Evolutionary conservation across 768 basidiomycete genomes (phyloP).

Genomic region (Kondoa subrosea): DNA sequence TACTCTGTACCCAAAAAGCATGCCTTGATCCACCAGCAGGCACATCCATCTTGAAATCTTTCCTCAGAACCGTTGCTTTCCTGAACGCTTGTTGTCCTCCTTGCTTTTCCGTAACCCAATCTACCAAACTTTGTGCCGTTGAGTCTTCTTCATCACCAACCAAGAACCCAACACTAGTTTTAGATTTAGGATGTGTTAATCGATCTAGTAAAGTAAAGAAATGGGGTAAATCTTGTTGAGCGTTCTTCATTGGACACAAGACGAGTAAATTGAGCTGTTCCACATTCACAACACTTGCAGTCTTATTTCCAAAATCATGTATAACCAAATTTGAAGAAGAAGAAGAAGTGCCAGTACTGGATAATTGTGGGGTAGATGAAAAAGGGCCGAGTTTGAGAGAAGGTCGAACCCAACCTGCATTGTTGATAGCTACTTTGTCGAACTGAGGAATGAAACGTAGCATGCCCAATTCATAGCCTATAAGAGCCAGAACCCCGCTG

Average conservation of each 20-base stretch:
- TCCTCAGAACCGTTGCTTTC: conserved; percentile 13
- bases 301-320: background rate
- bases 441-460: conserved; percentile 16
- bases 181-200: conserved; percentile 10
- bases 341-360: background rate
- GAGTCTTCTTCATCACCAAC: conserved; percentile 19
- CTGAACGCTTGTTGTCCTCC: background rate
- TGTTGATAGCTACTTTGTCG: conserved; percentile 11
- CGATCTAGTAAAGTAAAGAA: conserved; percentile 14
- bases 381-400: background rate
- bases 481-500: background rate
- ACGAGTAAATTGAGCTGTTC: conserved; percentile 19
- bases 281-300: background rate
- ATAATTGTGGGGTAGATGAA: too few relatives aligned
- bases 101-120: conserved; percentile 9
- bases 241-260: conserved; percentile 18
- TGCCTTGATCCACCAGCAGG: conserved; percentile 11
- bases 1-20: conserved; percentile 6
- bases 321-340: background rate
- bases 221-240: conserved; percentile 10
- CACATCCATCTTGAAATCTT: conserved; percentile 18
- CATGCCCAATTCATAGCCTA: conserved; percentile 17
- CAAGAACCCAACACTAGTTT: conserved; percentile 20
- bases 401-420: background rate
- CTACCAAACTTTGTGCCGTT: conserved; percentile 10